phyloP scores from a whole-genome alignment of 768 basidiomycete genomes.

The Jaapia argillacea region DNA sequence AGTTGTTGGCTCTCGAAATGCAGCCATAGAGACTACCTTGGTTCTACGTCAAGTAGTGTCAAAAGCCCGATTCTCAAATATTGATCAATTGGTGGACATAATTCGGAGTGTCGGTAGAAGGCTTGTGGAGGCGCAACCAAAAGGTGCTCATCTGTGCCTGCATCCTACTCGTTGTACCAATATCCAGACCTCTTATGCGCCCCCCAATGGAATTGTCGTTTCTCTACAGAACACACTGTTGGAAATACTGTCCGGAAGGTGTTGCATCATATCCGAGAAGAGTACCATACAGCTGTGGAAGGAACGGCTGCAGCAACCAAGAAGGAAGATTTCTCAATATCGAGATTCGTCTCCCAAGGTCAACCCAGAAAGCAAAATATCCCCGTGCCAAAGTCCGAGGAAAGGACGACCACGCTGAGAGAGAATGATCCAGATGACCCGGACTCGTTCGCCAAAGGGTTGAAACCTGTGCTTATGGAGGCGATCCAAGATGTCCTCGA shows the following conservation, averaged over 20 bases:
- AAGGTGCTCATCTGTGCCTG: constrained; percentile 45
- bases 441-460: constrained; percentile 61
- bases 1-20: constrained; percentile 81
- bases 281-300: constrained; percentile 69
- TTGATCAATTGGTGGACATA: constrained; percentile 74
- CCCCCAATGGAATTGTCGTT: constrained; percentile 3
- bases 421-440: constrained; percentile 71
- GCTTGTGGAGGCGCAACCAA: constrained; percentile 87
- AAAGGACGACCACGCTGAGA: constrained; percentile 39
- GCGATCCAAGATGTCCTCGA: constrained; percentile 95
- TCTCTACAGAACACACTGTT: constrained; percentile 73
- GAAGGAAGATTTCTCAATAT: constrained; percentile 52
- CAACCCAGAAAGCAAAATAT: constrained; percentile 45
- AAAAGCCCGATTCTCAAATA: constrained; percentile 74
- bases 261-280: constrained; percentile 89
- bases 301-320: constrained; percentile 26
- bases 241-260: constrained; percentile 93
- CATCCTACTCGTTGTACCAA: not conserved
- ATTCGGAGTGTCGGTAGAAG: constrained; percentile 73
- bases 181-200: not conserved
- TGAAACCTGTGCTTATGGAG: constrained; percentile 94
- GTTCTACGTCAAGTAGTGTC: constrained; percentile 87
- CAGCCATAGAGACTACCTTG: constrained; percentile 83
- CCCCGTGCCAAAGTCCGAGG: constrained; percentile 34
- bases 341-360: constrained; percentile 76